Base-by-base conservation (phyloP, 345 rosid species). In the Aquilaria sinensis region DNA sequence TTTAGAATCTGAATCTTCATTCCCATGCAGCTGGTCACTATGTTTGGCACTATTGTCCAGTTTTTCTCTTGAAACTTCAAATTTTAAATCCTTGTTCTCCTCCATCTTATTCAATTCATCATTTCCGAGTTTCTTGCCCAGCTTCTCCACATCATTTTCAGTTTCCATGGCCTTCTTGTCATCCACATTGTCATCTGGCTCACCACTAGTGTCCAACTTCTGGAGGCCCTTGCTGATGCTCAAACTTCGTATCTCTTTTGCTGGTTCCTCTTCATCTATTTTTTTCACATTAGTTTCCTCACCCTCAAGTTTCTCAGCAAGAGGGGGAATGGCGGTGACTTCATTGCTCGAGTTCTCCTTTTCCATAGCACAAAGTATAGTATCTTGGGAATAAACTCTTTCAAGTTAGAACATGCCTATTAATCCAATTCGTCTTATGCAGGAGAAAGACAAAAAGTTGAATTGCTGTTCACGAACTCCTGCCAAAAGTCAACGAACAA, bases 271-370 rank as follows among this genome's bases (percentile, higher is more conserved):
- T 47, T 30, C 58, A 58, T 68, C 75, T 33, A 71, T 58, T 64
- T 64, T 68, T 11, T 37, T 31, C 58, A 68, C 64, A 45, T 61
- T 59, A 50, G 33, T 47, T 16, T 60, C 47, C 51, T 47, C 65
- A 61, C 69, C 75, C 71, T 66, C 66, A 32, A 23, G 23, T 59
- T 68, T 68, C 31, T 60, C 81, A 74, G 55, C 63, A 57, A 62
- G 46, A 33, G 73, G 47, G 67, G 58, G 57, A 61, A 53, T 61
- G 56, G 51, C 50, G 31, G 45, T 30, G 56, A n/a, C 67, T 10
- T 71, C 64, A 37, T 62, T 59, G 50, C 48, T 37, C 45, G 64
- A 31, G 52, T 16, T 63, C 16, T 67, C 74, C 56, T 72, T 66
- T 59, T 75, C 77, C 75, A 67, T 66, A 50, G 55, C 43, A 51